A percentile compares a stretch with the other conserved stretches of the same genome.
These are phyloP conservation scores for Guadua angustifolia DNA, from an alignment of 176 grass and related monocot genomes.

Conservation along the genomic window DNA sequence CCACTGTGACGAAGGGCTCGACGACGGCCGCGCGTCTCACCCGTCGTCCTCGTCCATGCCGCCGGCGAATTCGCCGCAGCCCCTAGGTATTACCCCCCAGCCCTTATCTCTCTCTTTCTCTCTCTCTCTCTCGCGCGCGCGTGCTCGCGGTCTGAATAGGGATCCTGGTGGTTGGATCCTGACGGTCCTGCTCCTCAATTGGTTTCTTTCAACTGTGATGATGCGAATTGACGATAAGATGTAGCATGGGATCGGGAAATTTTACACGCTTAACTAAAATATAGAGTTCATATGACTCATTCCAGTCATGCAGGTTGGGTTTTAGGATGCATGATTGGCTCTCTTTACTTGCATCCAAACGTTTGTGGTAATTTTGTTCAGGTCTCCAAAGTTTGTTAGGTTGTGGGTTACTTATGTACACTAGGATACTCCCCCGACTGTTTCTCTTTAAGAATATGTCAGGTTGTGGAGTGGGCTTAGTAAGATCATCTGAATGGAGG, in stretches of 20 bases:
- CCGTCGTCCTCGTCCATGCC: constrained; percentile 30
- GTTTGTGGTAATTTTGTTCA: not conserved
- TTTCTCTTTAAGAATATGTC: not conserved
- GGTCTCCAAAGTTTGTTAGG: not conserved
- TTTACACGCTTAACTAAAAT: not conserved
- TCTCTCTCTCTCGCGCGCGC: not conserved
- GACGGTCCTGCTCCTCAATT: not conserved
- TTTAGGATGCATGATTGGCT: not conserved
- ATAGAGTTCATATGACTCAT: not conserved
- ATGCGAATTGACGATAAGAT: not conserved
- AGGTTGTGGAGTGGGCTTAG: constrained; percentile 10
- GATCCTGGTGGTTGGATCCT: not conserved
- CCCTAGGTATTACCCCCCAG: constrained; percentile 24
- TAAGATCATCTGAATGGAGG: not conserved
- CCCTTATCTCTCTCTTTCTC: not conserved
- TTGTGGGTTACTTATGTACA: not conserved
- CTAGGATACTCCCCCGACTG: not conserved
- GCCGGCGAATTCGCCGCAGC: constrained; percentile 35
- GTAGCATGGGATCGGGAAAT: not conserved
- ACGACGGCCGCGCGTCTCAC: not conserved
- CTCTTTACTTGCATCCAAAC: not conserved
- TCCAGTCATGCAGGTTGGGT: not conserved
- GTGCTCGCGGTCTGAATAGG: not conserved
- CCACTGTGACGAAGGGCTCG: not conserved
- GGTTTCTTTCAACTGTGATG: not conserved